These are phyloP conservation scores for Mortierella polycephala DNA, from an alignment of 371 early-diverging fungal species.

Conservation along the genomic window DNA sequence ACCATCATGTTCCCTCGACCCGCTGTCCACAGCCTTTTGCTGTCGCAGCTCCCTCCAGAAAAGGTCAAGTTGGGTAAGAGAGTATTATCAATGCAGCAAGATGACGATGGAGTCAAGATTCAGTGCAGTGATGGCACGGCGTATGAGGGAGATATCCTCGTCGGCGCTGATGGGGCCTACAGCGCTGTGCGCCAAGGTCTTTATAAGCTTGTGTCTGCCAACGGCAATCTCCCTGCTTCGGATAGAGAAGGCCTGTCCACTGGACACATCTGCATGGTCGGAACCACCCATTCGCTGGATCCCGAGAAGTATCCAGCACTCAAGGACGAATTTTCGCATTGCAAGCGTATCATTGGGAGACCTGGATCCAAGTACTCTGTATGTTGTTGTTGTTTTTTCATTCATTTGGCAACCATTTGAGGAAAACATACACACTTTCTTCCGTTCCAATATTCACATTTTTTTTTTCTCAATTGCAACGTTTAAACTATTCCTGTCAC, in stretches of 20 bases:
- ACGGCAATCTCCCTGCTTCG: background rate
- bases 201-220: background rate
- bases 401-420: background rate
- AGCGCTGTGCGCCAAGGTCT: constrained; percentile 10
- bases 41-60: constrained; percentile 5
- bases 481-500: background rate
- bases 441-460: background rate
- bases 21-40: background rate
- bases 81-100: background rate
- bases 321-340: background rate
- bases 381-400: background rate
- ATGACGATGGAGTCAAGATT: background rate
- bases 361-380: background rate
- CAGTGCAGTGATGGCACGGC: constrained; percentile 4
- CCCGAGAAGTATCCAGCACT: constrained; percentile 2
- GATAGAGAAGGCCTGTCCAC: constrained; percentile 2
- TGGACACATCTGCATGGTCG: constrained; percentile 10
- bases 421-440: background rate
- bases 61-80: constrained; percentile 8
- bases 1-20: constrained; percentile 4
- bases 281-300: constrained; percentile 8
- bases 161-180: constrained; percentile 19
- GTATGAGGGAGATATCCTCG: constrained; percentile 11
- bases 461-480: background rate
- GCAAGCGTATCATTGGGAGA: background rate